Conservation (phyloP, 2,329 filamentous ascomycete species). For the Sporothrix globosa region DNA sequence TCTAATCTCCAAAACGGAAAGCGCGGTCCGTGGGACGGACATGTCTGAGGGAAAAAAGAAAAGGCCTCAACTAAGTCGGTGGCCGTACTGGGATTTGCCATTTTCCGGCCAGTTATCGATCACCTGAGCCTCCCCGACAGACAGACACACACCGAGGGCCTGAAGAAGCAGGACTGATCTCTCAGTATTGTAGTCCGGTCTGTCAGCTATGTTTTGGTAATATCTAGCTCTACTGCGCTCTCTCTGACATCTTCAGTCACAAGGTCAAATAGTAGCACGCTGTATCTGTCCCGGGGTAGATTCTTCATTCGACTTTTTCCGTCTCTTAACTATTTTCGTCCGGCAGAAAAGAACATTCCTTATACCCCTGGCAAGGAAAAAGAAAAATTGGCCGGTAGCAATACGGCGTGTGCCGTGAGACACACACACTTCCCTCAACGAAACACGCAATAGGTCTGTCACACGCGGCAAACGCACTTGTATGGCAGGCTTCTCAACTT, state of each 20-base stretch:
- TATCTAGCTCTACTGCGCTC: background rate
- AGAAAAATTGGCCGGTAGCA: background rate
- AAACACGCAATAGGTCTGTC: conserved; percentile 6
- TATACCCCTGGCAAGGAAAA: background rate
- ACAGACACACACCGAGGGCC: background rate
- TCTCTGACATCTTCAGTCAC: background rate
- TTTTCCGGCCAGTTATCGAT: conserved; percentile 6
- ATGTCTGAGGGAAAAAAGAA: background rate
- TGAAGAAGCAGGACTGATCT: background rate
- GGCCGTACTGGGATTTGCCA: conserved; percentile 3
- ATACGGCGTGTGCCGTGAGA: conserved; percentile 8
- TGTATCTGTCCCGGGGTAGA: background rate
- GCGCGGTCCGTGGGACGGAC: conserved; percentile 13
- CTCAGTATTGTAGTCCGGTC: background rate
- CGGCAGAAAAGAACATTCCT: conserved; percentile 1
- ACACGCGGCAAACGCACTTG: conserved; percentile 17
- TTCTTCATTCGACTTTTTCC: background rate
- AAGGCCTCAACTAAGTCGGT: conserved; percentile 15
- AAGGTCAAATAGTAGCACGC: background rate
- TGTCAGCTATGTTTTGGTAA: background rate
- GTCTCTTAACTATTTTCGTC: background rate
- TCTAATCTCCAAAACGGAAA: conserved; percentile 17
- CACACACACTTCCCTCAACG: conserved; percentile 8
- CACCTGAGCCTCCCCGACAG: background rate
- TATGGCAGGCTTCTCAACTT: background rate